Evolutionary conservation across 2,329 filamentous ascomycete genomes (phyloP).

Genomic region (Cladosporium sphaerospermum): DNA sequence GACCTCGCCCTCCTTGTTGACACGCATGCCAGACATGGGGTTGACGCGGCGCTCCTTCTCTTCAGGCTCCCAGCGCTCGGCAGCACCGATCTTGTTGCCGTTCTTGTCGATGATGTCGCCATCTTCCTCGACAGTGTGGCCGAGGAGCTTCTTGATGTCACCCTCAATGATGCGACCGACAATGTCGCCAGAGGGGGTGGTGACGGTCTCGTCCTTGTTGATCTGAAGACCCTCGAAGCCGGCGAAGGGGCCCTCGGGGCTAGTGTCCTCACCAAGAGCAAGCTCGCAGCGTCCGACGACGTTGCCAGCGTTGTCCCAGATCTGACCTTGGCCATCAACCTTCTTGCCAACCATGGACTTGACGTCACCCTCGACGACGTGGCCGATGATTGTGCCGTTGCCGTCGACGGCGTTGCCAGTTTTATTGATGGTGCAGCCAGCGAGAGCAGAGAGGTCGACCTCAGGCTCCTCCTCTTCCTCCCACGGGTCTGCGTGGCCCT

Average conservation of each 20-base stretch:
- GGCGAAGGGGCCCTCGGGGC: slow-evolving; percentile 53
- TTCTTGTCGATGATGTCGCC: slow-evolving; percentile 50
- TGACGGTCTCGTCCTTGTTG: slow-evolving; percentile 52
- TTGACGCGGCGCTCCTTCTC: slow-evolving; percentile 51
- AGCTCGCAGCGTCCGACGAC: slow-evolving; percentile 55
- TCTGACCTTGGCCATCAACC: slow-evolving; percentile 57
- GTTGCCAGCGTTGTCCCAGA: slow-evolving; percentile 58
- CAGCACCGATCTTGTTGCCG: slow-evolving; percentile 47
- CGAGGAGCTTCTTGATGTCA: slow-evolving; percentile 46
- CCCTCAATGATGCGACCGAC: slow-evolving; percentile 46
- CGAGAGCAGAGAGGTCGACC: slow-evolving; percentile 53
- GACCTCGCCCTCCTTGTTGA: slow-evolving; percentile 50
- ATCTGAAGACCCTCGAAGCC: slow-evolving; percentile 53
- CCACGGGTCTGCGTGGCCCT: slow-evolving; percentile 59
- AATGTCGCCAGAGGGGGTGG: slow-evolving; percentile 40
- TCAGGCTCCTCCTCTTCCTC: slow-evolving; percentile 42
- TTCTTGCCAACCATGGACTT: slow-evolving; percentile 54
- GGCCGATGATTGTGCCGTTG: slow-evolving; percentile 53
- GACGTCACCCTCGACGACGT: slow-evolving; percentile 52
- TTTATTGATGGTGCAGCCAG: slow-evolving; percentile 59
- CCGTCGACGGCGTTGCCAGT: slow-evolving; percentile 56
- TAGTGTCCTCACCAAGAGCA: slow-evolving; percentile 44
- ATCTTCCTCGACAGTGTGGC: slow-evolving; percentile 47
- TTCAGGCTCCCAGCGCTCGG: slow-evolving; percentile 48
- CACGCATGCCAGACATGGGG: slow-evolving; percentile 52